Conservation (phyloP, 495 filamentous ascomycete species). For the Penicillium canariense region DNA sequence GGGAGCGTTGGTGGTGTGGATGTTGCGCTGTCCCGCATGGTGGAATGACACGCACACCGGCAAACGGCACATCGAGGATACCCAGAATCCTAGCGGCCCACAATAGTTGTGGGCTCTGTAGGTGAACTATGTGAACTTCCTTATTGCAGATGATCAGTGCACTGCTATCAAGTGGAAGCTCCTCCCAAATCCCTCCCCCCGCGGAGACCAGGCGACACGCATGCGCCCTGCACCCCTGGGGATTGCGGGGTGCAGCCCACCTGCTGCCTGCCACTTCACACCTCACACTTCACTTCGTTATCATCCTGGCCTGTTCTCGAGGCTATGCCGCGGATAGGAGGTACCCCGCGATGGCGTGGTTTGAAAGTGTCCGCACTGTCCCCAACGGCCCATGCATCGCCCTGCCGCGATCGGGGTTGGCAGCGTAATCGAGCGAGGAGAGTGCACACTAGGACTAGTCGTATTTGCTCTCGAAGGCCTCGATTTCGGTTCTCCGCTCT, state of each 20-base stretch:
- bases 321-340: not conserved
- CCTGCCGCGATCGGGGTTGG: not conserved
- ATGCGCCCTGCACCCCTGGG: constrained; percentile 4
- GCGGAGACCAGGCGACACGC: constrained; percentile 6
- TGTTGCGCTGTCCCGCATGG: no score
- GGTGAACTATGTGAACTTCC: not conserved
- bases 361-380: constrained; percentile 5
- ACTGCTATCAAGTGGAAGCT: not conserved
- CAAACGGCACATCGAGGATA: not conserved
- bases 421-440: not conserved
- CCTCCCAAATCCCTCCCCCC: not conserved
- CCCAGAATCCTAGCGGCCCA: constrained; percentile 3
- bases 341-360: constrained; percentile 7
- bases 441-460: not conserved
- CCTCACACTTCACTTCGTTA: not conserved
- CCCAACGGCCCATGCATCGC: constrained; percentile 2
- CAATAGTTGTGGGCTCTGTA: not conserved
- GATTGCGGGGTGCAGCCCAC: constrained; percentile 27
- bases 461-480: not conserved
- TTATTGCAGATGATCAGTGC: not conserved
- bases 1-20: no score
- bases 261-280: constrained; percentile 19
- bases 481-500: not conserved
- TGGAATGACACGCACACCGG: not conserved
- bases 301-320: not conserved